Conservation (phyloP, 768 basidiomycete genomes). For the Boletus speciosus region DNA sequence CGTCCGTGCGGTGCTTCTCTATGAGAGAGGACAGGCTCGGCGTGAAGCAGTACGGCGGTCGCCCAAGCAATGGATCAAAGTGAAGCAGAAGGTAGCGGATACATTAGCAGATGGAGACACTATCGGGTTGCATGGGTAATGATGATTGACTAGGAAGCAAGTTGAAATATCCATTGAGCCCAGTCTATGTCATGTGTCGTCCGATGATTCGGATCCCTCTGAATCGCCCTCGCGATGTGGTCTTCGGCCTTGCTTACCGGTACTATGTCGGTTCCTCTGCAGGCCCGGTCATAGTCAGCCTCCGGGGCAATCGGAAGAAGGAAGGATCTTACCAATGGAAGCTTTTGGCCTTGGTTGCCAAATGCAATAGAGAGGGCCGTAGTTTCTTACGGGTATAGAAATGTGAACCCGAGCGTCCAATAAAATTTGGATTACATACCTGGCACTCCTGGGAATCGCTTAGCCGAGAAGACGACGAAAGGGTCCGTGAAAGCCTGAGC, state of each 20-base stretch:
- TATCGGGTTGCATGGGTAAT: constrained; percentile 21
- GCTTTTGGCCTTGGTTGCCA: constrained; percentile 86
- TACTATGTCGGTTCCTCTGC: constrained; percentile 80
- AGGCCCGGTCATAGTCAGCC: constrained; percentile 18
- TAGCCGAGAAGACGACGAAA: constrained; percentile 88
- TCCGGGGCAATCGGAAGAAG: constrained; percentile 20
- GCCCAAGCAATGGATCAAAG: constrained; percentile 20
- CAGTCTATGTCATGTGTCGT: constrained; percentile 38
- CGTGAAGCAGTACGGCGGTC: constrained; percentile 12
- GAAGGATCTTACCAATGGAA: constrained; percentile 65
- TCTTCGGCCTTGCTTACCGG: constrained; percentile 55
- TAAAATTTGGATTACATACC: constrained; percentile 44
- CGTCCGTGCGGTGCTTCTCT: constrained; percentile 30
- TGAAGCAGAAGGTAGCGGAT: constrained; percentile 18
- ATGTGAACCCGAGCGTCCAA: constrained; percentile 16
- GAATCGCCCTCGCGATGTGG: constrained; percentile 56
- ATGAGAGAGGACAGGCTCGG: constrained; percentile 33
- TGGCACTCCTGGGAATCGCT: constrained; percentile 93
- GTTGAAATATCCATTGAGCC: constrained; percentile 12
- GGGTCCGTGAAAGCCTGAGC: constrained; percentile 81
- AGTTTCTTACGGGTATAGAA: constrained; percentile 52
- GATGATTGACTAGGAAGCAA: constrained; percentile 12
- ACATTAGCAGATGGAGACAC: constrained; percentile 25
- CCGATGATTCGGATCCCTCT: constrained; percentile 68
- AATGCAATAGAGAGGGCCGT: constrained; percentile 86